Evolutionary conservation across 768 basidiomycete genomes (phyloP), one percentile per base, ranked within the genome.

Genomic region (Favolaschia claudopus): DNA sequence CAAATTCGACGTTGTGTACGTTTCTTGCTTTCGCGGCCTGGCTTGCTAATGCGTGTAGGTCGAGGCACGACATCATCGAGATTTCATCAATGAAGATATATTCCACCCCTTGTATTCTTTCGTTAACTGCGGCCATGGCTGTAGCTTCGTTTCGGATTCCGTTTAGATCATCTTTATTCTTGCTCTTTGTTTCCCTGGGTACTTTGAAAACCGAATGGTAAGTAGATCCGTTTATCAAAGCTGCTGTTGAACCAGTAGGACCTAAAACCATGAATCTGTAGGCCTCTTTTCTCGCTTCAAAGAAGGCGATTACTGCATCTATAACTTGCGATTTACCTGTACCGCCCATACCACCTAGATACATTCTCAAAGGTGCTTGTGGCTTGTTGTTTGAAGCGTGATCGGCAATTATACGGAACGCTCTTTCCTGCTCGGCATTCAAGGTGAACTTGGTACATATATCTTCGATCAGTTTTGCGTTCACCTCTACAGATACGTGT

Each of bases 21-120:
- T 65, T 55, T 12, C 61, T 25, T 5, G 65, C 66, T 25, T 49
- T 55, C 28, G 63, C 52, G n/a, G 71, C 56, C 12, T 61, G 58
- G 6, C 54, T 39, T 31, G 59, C 67, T 3, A 76, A 69, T 7
- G 49, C 58, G 31, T 72, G 69, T 17, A 73, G 29, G 31, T 66
- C 64, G 24, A 28, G 7, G 43, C 69, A 70, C 3, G 67, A 59
- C 4, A 76, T 31, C 75, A 78, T 78, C 1, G 75, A 77, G 0
- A 77, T 60, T 52, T 78, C 76, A 64, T 78, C 73, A 1, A 77
- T 33, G 34, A 77, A 74, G 1, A 77, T 46, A 62, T 73, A 73
- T 12, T 75, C 67, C 4, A 75, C 67, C 24, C 66, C 58, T 14
- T 60, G 22, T 14, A 59, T n/a, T 6, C 44, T 5, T 6, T 46